Conservation (phyloP, 129 eudicot species). For the Arctium lappa region DNA sequence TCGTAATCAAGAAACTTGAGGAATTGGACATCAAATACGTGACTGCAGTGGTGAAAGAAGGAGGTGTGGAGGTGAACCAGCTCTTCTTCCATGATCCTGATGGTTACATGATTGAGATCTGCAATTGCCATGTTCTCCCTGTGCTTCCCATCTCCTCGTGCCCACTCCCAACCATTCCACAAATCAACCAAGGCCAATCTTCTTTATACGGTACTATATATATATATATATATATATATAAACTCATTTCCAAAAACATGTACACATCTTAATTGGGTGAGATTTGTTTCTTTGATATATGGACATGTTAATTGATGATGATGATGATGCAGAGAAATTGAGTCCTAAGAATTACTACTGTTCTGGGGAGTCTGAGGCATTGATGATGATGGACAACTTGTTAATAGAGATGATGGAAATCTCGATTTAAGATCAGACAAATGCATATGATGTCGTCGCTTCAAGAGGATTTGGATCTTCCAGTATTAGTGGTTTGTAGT, state of each 20-base stretch:
- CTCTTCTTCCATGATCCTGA: conserved; percentile 74
- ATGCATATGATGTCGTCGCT: too few species aligned
- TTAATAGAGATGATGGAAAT: conserved; percentile 45
- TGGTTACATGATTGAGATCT: conserved; percentile 73
- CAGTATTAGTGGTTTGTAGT: too few species aligned
- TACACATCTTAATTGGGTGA: too few species aligned
- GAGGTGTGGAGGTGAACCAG: conserved; percentile 64
- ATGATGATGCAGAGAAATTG: conserved; percentile 20
- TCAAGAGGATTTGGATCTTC: too few species aligned
- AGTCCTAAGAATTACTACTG: conserved; percentile 4
- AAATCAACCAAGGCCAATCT: conserved; percentile 9
- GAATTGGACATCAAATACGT: conserved; percentile 41
- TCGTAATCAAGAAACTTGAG: conserved; percentile 41
- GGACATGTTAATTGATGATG: too few species aligned
- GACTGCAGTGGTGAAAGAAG: conserved; percentile 55
- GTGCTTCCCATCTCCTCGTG: conserved; percentile 54
- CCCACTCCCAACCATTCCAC: conserved; percentile 15
- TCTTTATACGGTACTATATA: conserved; percentile 17
- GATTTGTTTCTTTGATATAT: too few species aligned
- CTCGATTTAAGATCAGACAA: conserved; percentile 22
- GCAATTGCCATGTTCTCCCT: conserved; percentile 76
- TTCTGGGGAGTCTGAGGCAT: conserved; percentile 36
- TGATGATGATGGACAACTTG: conserved; percentile 48
- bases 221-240: too few species aligned
- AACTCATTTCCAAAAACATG: too few species aligned